Evolutionary conservation across 345 rosid genomes (phyloP).

Genomic region (Isatis tinctoria): DNA sequence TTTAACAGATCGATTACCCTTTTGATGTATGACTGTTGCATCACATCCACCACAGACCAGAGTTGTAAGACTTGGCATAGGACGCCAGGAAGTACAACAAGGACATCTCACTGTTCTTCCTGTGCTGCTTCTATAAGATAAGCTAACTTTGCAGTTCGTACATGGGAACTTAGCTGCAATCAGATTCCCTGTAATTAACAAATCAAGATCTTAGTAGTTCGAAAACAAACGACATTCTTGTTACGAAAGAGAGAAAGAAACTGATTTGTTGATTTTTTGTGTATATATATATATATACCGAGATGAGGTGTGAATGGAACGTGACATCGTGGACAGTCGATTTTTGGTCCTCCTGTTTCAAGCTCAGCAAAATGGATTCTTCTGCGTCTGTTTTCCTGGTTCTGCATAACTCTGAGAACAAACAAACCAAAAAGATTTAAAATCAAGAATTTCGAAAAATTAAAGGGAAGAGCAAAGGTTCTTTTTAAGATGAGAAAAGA

Average conservation of each 20-base stretch:
- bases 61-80: background rate
- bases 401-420: constrained; percentile 19
- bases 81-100: background rate
- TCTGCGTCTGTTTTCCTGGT: background rate
- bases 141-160: background rate
- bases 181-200: constrained; percentile 4
- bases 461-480: background rate
- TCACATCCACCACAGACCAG: constrained; percentile 21
- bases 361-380: background rate
- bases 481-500: constrained; percentile 9
- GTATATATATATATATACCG: constrained; percentile 7
- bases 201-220: background rate
- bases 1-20: constrained; percentile 10
- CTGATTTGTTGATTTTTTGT: background rate
- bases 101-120: constrained; percentile 1
- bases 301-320: constrained; percentile 4
- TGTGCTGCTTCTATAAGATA: background rate
- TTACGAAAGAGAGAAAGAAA: background rate
- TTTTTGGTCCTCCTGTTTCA: background rate
- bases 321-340: constrained; percentile 11
- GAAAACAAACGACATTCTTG: background rate
- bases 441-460: background rate
- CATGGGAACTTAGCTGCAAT: background rate
- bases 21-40: background rate
- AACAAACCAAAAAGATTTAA: background rate